A percentile compares a stretch with the other conserved stretches of the same genome.
Evolutionary conservation across 768 basidiomycete genomes (phyloP).

Genomic region (Ephemerocybe angulata): DNA sequence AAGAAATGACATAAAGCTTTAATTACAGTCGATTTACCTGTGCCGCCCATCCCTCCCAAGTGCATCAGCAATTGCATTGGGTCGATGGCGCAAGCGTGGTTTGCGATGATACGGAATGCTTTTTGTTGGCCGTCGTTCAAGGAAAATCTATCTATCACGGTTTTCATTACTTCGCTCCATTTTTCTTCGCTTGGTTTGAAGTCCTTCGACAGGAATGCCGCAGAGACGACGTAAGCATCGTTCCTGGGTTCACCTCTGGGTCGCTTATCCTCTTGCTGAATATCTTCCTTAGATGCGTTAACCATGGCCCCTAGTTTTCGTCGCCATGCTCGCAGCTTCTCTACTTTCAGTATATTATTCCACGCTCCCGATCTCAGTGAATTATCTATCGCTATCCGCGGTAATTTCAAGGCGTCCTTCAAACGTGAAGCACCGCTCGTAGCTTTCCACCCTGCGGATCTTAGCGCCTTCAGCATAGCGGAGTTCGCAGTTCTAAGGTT

Average conservation of each 20-base stretch:
- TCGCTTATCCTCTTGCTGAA: neutral
- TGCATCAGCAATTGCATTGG: conserved; percentile 9
- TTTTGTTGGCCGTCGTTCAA: neutral
- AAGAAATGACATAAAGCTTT: conserved; percentile 15
- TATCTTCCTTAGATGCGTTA: neutral
- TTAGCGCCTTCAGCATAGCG: neutral
- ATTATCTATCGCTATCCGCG: neutral
- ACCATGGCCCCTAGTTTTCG: neutral
- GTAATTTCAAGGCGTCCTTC: neutral
- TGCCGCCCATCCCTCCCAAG: conserved; percentile 19
- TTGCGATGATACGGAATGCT: neutral
- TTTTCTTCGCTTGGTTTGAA: neutral
- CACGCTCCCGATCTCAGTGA: neutral
- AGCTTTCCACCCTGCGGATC: neutral
- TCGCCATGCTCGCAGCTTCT: neutral
- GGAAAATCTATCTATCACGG: neutral
- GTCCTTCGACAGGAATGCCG: neutral
- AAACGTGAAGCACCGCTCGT: neutral
- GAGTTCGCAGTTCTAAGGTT: neutral
- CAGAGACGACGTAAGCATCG: neutral
- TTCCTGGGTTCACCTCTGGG: neutral
- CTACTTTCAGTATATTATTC: neutral
- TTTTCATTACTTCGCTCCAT: neutral
- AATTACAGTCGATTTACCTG: conserved; percentile 16
- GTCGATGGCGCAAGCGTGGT: neutral